These are phyloP conservation scores for Bipolaris victoriae DNA, from an alignment of 2,329 filamentous ascomycete species.

Conservation along the genomic window DNA sequence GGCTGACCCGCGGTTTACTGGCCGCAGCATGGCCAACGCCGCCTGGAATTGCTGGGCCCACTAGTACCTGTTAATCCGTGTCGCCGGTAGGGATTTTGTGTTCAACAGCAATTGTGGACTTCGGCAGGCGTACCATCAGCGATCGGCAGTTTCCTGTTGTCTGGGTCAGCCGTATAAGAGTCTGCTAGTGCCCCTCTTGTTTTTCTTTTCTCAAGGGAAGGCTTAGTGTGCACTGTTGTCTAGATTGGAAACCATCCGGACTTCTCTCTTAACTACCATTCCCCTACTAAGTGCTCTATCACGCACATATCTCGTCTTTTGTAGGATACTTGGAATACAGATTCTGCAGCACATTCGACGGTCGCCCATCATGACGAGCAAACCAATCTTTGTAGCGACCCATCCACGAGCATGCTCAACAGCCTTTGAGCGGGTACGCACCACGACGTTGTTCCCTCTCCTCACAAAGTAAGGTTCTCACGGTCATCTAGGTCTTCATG, in stretches of 20 bases:
- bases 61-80: constrained; percentile 28
- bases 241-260: constrained; percentile 41
- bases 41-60: constrained; percentile 21
- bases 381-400: constrained; percentile 89
- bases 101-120: constrained; percentile 39
- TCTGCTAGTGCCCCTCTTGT: constrained; percentile 29
- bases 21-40: constrained; percentile 11
- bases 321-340: constrained; percentile 36
- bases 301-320: not conserved
- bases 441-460: not conserved
- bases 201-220: constrained; percentile 12
- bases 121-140: constrained; percentile 5
- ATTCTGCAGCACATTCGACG: constrained; percentile 17
- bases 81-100: constrained; percentile 17
- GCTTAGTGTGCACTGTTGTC: constrained; percentile 30
- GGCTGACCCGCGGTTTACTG: constrained; percentile 12
- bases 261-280: constrained; percentile 6
- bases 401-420: constrained; percentile 96
- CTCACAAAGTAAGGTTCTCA: constrained; percentile 8
- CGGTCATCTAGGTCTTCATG: constrained; percentile 76
- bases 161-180: constrained; percentile 27
- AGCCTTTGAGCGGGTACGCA: constrained; percentile 86
- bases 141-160: constrained; percentile 13
- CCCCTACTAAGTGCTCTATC: constrained; percentile 1
- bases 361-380: constrained; percentile 67